Evolutionary conservation across 2,329 filamentous ascomycete genomes (phyloP).

Genomic region (Didymella arachidicola): DNA sequence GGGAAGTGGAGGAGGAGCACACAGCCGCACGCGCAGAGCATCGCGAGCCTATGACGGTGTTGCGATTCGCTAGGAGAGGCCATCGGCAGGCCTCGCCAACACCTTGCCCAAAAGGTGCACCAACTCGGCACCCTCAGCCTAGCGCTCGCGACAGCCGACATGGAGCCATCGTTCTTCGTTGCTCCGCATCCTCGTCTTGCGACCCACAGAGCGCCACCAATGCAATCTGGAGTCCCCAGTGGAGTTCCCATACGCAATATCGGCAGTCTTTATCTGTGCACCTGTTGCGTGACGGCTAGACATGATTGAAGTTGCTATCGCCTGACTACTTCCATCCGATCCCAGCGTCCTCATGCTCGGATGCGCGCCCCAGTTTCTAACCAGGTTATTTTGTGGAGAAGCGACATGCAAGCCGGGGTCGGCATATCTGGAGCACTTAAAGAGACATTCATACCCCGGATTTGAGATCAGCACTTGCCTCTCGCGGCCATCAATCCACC

Average conservation of each 20-base stretch:
- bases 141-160: slow-evolving; percentile 26
- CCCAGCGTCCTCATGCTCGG: slow-evolving; percentile 24
- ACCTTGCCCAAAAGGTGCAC: slow-evolving; percentile 8
- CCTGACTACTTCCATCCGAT: slow-evolving; percentile 19
- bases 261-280: slow-evolving; percentile 2
- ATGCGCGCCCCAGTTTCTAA: slow-evolving; percentile 23
- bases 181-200: slow-evolving; percentile 21
- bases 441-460: slow-evolving; percentile 33
- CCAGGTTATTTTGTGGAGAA: slow-evolving; percentile 32
- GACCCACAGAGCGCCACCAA: slow-evolving; percentile 24
- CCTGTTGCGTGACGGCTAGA: slow-evolving; percentile 16
- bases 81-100: slow-evolving; percentile 17
- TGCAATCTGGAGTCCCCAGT: slow-evolving; percentile 29
- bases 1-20: slow-evolving; percentile 10
- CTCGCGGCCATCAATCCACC: slow-evolving; percentile 4
- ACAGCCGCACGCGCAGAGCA: slow-evolving; percentile 4
- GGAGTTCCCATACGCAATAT: slow-evolving; percentile 22
- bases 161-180: slow-evolving; percentile 4
- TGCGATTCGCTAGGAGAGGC: slow-evolving; percentile 20
- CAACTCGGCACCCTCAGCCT: slow-evolving; percentile 4
- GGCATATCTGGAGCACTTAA: slow-evolving; percentile 26
- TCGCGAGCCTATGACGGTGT: slow-evolving; percentile 13
- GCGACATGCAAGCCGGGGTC: slow-evolving; percentile 22
- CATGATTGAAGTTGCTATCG: slow-evolving; percentile 12
- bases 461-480: slow-evolving; percentile 28